Conservation (phyloP, 106 monocot genomes). For the Cymbidium sinense region DNA sequence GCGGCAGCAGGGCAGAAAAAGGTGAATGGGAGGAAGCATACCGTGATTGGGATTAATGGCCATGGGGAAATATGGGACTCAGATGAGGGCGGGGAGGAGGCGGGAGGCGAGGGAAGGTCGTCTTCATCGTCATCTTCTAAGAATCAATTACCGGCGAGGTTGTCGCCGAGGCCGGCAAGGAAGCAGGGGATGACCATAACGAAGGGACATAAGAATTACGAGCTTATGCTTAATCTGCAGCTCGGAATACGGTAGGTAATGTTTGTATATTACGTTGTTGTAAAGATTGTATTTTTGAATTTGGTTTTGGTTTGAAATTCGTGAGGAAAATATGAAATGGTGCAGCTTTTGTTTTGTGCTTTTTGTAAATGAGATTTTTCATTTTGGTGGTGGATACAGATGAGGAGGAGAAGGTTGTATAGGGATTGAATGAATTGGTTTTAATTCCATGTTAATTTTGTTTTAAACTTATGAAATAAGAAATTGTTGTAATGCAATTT, state of each 20-base stretch:
- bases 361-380: background rate
- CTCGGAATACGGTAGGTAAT: slow-evolving; percentile 56
- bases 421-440: background rate
- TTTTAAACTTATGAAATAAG: background rate
- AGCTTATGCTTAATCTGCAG: slow-evolving; percentile 85
- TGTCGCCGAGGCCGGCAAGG: slow-evolving; percentile 25
- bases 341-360: background rate
- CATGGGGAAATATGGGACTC: slow-evolving; percentile 38
- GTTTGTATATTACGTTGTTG: background rate
- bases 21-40: slow-evolving; percentile 12
- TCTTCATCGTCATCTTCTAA: background rate
- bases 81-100: slow-evolving; percentile 20
- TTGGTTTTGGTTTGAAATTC: background rate
- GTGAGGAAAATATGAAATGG: background rate
- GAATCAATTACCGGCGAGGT: slow-evolving; percentile 8
- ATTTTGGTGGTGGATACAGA: too few species aligned
- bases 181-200: slow-evolving; percentile 62
- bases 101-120: slow-evolving; percentile 1
- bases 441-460: background rate
- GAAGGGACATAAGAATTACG: slow-evolving; percentile 70
- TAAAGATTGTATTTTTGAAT: background rate
- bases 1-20: background rate
- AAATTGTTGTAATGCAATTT: too few species aligned
- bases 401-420: background rate
- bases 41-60: slow-evolving; percentile 13